Conservation (phyloP, 495 filamentous ascomycete species). For the Neurospora africana region DNA sequence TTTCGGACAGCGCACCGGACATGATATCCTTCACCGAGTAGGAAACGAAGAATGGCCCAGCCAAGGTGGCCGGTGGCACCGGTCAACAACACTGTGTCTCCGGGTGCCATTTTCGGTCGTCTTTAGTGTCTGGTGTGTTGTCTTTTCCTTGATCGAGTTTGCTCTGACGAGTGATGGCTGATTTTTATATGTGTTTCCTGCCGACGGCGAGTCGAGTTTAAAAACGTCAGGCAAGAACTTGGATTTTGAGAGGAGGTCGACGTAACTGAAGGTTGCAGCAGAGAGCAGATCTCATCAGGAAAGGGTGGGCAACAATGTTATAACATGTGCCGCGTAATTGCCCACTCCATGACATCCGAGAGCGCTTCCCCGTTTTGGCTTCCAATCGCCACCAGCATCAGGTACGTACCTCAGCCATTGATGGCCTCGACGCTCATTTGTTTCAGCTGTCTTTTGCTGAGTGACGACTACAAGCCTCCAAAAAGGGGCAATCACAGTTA, state of each 20-base stretch:
- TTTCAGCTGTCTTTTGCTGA: neutral
- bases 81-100: neutral
- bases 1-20: slow-evolving; percentile 39
- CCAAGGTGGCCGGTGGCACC: neutral
- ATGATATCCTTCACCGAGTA: slow-evolving; percentile 27
- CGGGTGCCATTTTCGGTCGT: neutral
- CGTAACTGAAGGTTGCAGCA: neutral
- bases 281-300: neutral
- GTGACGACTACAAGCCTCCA: neutral
- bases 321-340: neutral
- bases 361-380: neutral
- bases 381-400: neutral
- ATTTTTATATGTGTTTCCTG: neutral
- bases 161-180: neutral
- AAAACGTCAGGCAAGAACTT: neutral
- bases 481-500: neutral
- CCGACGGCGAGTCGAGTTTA: neutral
- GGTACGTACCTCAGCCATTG: neutral
- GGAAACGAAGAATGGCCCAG: slow-evolving; percentile 24
- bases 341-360: neutral
- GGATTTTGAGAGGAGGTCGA: neutral
- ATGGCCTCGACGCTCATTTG: neutral
- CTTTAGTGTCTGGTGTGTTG: neutral
- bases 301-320: neutral
- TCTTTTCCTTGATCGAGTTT: neutral